Percentiles rank a stretch among this genome's conserved stretches.
These are phyloP conservation scores for Trichoderma parareesei DNA, from an alignment of 495 filamentous ascomycete genomes.

Conservation along the genomic window DNA sequence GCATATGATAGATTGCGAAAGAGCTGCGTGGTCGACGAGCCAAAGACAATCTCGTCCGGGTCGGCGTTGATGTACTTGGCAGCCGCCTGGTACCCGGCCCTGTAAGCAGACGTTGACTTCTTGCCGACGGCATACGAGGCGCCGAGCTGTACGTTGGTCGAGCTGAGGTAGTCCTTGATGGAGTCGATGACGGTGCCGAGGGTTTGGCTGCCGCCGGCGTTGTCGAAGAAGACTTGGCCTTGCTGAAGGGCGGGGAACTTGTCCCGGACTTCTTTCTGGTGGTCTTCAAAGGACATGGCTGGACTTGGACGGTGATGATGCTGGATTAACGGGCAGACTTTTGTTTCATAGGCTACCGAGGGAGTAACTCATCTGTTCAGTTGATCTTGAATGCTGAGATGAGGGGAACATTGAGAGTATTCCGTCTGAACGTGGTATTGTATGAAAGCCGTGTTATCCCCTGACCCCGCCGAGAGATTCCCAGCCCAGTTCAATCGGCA, in stretches of 20 bases:
- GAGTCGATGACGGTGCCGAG: conserved; percentile 55
- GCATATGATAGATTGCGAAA: conserved; percentile 60
- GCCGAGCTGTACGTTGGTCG: conserved; percentile 65
- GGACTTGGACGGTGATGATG: not conserved
- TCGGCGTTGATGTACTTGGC: conserved; percentile 61
- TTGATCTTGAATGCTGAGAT: too few relatives aligned
- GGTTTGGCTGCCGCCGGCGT: conserved; percentile 65
- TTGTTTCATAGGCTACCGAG: too few relatives aligned
- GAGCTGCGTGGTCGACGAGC: conserved; percentile 63
- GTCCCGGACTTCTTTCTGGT: conserved; percentile 34
- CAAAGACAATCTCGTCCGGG: conserved; percentile 55
- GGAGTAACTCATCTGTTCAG: too few relatives aligned
- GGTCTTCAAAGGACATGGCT: conserved; percentile 4
- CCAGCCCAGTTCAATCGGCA: too few relatives aligned
- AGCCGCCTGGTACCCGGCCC: conserved; percentile 48
- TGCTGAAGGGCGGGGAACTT: conserved; percentile 59
- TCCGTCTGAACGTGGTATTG: too few relatives aligned
- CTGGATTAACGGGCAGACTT: not conserved
- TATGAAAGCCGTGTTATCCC: too few relatives aligned
- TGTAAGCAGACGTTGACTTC: conserved; percentile 46
- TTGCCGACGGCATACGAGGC: conserved; percentile 52
- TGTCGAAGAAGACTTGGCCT: conserved; percentile 64
- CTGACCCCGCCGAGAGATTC: too few relatives aligned
- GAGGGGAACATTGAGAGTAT: too few relatives aligned
- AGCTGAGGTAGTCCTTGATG: conserved; percentile 54